Base-by-base conservation (phyloP, 768 basidiomycete genomes). In the Tephrocybe sp. region DNA sequence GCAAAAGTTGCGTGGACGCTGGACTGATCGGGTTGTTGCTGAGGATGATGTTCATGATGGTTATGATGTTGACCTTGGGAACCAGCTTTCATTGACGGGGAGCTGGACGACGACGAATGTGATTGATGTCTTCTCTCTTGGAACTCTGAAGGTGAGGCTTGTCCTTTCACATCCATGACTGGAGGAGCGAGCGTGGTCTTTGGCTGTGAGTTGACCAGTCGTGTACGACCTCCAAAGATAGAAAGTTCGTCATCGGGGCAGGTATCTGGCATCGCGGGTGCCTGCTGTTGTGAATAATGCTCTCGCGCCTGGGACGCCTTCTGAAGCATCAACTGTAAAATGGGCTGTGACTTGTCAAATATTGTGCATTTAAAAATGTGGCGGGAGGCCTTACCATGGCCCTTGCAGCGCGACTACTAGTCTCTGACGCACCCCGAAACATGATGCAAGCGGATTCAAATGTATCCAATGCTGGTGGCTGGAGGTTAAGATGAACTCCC, bases 401-500 rank as follows among this genome's bases (percentile, higher is more conserved):
- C 49, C 65, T 67, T 12, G 73, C 74, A 23, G 79, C 79, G n/a
- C 78, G 73, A 49, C 59, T 73, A 48, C 73, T 79, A 8, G 66
- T 72, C 51, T 70, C 60, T 11, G 78, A 71, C 10, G 76, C 77
- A 22, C 57, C 61, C 13, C 59, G 57, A 55, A 80, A 82, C 44
- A 80, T 64, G 2, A 56, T 59, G 42, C 70, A 80, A n/a, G 72
- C 74, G 4, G 64, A 63, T 47, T 80, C 71, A 41, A 81, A 72
- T 56, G 77, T 66, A 19, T 67, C 63, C 15, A 79, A 59, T 2
- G 80, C 73, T 11, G 71, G 67, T 1, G 76, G 77, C 7, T 73
- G 63, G 13, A 83, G 59, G 37, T 73, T 62, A 4, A 79, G 61
- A 42, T 73, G 65, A 2, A 68, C 60, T 5, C 68, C 73, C 41